Evolutionary conservation across 345 rosid genomes (phyloP).

Genomic region (Aethionema arabicum): DNA sequence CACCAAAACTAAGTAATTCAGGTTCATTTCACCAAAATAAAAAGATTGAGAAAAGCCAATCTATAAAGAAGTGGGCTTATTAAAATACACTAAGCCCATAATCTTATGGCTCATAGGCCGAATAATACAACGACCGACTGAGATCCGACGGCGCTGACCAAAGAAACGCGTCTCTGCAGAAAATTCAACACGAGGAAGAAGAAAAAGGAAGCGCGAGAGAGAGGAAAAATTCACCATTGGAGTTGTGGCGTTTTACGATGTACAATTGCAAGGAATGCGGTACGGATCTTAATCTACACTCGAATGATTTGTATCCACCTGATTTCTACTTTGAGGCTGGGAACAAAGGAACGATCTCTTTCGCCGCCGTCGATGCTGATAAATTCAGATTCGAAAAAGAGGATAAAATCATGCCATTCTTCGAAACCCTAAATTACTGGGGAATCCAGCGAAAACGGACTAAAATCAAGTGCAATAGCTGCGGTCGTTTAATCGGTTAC

Average conservation of each 20-base stretch:
- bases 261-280: conserved; percentile 78
- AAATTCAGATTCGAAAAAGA: conserved; percentile 74
- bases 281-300: conserved; percentile 59
- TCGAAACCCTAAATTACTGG: conserved; percentile 85
- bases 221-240: neutral
- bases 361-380: conserved; percentile 63
- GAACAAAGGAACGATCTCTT: conserved; percentile 75
- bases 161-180: conserved; percentile 30
- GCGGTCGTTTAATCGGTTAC: conserved; percentile 57
- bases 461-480: conserved; percentile 63
- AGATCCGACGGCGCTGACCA: conserved; percentile 34
- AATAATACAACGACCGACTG: conserved; percentile 11
- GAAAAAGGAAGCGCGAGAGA: conserved; percentile 2
- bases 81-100: neutral
- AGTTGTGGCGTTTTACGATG: conserved; percentile 49
- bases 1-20: no score
- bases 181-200: conserved; percentile 18
- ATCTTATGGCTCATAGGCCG: neutral
- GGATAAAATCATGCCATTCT: conserved; percentile 80
- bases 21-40: no score
- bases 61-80: no score
- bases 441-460: conserved; percentile 77
- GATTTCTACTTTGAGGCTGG: conserved; percentile 94
- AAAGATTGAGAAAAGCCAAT: no score
- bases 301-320: conserved; percentile 56